phyloP scores from a whole-genome alignment of 1,284 basidiomycete genomes.

The Sphaerobolus stellatus region DNA sequence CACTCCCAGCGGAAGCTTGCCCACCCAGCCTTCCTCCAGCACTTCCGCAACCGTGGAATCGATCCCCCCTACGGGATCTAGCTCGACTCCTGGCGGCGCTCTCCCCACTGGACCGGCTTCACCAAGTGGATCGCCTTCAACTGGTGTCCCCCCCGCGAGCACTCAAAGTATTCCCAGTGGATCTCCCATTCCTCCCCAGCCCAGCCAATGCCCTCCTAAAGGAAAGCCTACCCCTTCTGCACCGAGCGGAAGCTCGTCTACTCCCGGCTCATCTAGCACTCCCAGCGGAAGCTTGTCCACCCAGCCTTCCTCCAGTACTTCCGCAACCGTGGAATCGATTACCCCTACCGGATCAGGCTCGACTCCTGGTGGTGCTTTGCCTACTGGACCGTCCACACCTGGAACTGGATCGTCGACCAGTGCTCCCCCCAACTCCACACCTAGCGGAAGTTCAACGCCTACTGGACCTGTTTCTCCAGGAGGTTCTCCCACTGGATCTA shows the following conservation, averaged over 20 bases:
- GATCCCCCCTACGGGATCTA: background rate
- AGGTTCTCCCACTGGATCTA: background rate
- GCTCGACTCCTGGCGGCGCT: background rate
- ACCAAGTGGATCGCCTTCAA: background rate
- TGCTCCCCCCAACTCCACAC: background rate
- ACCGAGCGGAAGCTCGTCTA: background rate
- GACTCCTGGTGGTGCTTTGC: background rate
- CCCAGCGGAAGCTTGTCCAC: background rate
- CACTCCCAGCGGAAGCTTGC: background rate
- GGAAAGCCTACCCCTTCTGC: background rate
- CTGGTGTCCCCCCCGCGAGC: background rate
- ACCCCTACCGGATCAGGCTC: background rate
- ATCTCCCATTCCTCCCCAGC: too few species aligned
- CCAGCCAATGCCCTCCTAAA: background rate
- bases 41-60: background rate
- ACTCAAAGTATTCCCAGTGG: background rate
- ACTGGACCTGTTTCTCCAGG: background rate
- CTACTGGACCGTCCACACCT: background rate
- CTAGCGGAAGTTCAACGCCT: too few species aligned
- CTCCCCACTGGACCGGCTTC: background rate
- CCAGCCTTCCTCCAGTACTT: background rate
- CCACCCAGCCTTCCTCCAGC: background rate
- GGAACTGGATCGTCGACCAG: background rate
- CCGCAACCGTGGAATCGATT: background rate
- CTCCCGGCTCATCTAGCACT: background rate